These are phyloP conservation scores for Hyaloscypha variabilis DNA, from an alignment of 495 filamentous ascomycete genomes.

Conservation along the genomic window DNA sequence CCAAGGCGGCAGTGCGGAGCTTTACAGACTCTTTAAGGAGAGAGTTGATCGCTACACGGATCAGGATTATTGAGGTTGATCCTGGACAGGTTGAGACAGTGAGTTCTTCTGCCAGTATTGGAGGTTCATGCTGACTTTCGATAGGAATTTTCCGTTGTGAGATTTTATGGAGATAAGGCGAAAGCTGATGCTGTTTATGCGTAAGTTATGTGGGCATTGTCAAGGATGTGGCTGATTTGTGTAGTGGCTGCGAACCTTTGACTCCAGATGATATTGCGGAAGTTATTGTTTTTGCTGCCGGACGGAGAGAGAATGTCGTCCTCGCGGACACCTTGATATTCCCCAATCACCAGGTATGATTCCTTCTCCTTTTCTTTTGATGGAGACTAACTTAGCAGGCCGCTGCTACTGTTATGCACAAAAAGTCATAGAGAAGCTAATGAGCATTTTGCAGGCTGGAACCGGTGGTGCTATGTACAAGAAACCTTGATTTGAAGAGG, in stretches of 20 bases:
- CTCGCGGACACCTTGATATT: constrained; percentile 90
- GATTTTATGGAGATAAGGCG: constrained; percentile 88
- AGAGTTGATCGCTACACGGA: constrained; percentile 85
- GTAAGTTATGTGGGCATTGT: constrained; percentile 52
- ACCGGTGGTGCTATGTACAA: constrained; percentile 41
- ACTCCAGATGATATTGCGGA: constrained; percentile 96
- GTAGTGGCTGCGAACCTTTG: constrained; percentile 82
- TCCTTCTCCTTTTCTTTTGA: background rate
- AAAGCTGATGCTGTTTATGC: constrained; percentile 97
- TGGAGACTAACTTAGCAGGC: constrained; percentile 25
- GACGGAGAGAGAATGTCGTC: constrained; percentile 91
- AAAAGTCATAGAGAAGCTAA: constrained; percentile 39
- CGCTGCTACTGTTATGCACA: constrained; percentile 56
- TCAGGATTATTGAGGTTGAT: constrained; percentile 90
- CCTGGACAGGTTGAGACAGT: constrained; percentile 97
- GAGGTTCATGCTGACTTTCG: constrained; percentile 20
- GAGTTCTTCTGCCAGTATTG: constrained; percentile 29
- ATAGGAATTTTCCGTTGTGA: constrained; percentile 90
- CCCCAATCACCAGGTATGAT: constrained; percentile 84
- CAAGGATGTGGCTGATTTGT: constrained; percentile 26
- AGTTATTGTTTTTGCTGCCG: constrained; percentile 87
- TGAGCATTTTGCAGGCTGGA: constrained; percentile 36
- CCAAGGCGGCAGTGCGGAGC: constrained; percentile 86
- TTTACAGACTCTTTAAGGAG: constrained; percentile 90
- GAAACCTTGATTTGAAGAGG: constrained; percentile 26